Conservation (phyloP, 1,284 basidiomycete genomes). For the Apiotrichum gamsii region DNA sequence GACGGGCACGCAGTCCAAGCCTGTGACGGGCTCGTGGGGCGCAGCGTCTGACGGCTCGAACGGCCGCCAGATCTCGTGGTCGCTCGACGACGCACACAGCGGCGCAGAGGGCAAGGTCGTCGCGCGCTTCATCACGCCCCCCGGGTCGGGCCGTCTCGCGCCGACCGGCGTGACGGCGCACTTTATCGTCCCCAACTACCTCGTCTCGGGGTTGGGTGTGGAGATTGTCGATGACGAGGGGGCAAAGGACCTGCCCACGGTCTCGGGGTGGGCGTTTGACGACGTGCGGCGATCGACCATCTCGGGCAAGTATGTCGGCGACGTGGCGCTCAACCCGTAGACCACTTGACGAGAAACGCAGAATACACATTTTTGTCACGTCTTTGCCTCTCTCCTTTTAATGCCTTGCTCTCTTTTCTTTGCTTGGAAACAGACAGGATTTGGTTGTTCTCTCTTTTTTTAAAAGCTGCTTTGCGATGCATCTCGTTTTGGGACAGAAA, state of each 20-base stretch:
- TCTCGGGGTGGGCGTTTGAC: constrained; percentile 1
- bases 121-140: constrained; percentile 48
- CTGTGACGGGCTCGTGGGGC: constrained; percentile 46
- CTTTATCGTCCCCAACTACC: constrained; percentile 46
- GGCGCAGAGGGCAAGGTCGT: constrained; percentile 47
- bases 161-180: constrained; percentile 46
- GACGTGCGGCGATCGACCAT: constrained; percentile 2
- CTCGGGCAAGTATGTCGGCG: constrained; percentile 14
- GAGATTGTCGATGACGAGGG: constrained; percentile 33
- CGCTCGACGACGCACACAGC: constrained; percentile 26
- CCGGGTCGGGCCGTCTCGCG: constrained; percentile 15
- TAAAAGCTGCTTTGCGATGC: background rate
- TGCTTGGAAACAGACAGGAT: background rate
- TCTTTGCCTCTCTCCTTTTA: background rate
- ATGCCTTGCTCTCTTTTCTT: background rate
- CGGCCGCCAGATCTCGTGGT: constrained; percentile 47
- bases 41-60: constrained; percentile 15
- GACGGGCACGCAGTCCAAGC: constrained; percentile 52
- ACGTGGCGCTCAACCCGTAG: constrained; percentile 9
- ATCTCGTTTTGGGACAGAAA: background rate
- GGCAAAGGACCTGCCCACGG: background rate
- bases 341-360: no score
- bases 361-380: no score
- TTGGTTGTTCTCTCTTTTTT: background rate
- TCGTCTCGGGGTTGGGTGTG: constrained; percentile 46